Evolutionary conservation across 164 flowering plant species (phyloP), one percentile per base, ranked within the genome.

Genomic region (Vitis riparia): DNA sequence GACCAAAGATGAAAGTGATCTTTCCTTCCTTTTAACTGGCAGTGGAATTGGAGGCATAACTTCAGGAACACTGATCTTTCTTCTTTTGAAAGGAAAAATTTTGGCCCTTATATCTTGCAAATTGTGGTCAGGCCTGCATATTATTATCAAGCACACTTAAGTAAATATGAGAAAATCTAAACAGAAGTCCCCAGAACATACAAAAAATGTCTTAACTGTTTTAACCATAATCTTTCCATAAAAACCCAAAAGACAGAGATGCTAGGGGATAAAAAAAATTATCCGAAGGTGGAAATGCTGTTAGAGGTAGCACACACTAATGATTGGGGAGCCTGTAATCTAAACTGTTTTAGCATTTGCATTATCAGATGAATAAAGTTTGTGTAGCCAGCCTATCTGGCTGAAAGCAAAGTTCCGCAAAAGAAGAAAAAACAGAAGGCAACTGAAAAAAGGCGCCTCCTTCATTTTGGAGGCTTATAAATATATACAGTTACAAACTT

Each of bases 81-180:
- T 86, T 75, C 85, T 76, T 81, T 85, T 90, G 23, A 79, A 76
- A 67, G 97, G 96, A 71, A 95, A 95, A 32, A 93, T 85, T 79
- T 90, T 95, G 60, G 92, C 83, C 70, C 91, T 85, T 66, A 96
- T 78, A 78, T 93, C 97, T 81, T 93, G 91, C 79, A 90, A 75
- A 79, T 82, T 91, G 81, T 91, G 93, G 80, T 96, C 99, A 0
- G 95, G 93, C 89, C 99, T 96, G 88, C 63, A 78, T 27, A 55
- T 63, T 50, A 73, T 32, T 65, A 65, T 59, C 17, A 13, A 50
- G 1, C 44, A 51, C 6, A 44, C 17, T 49, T 14, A 52, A 58
- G 29, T 12, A 12, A 37, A 17, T 48, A 32, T 51, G 53, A 58
- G 7, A n/a, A 62, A 10, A 32, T 68, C 57, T 68, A 16, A 59